Base-by-base conservation (phyloP, 345 rosid genomes). In the Barbarea vulgaris region DNA sequence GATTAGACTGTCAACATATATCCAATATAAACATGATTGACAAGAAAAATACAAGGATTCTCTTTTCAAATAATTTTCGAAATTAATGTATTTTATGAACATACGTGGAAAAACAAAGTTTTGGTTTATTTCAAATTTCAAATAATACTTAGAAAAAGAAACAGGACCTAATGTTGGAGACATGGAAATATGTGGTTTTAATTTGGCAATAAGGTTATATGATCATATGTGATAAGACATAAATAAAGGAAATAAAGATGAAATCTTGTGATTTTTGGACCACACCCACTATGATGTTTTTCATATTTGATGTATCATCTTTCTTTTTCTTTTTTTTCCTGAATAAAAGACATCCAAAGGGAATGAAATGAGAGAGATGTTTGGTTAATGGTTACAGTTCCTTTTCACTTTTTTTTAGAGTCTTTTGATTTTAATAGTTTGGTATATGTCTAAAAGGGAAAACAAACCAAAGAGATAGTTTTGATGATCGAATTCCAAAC, bases 331-430 rank as follows among this genome's bases (percentile, higher is more conserved):
- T 57, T 13, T 25, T 60, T 33, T 17, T 10, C 7, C 28, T 21
- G 15, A n/a, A 66, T 39, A 68, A 68, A 68, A 60, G 63, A 68
- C 69, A 76, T 76, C 13, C 4, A 46, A 50, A 50, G 46, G 74
- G 79, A 75, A 68, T 75, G 74, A 59, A 51, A 59, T 41, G 79
- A 75, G 47, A 67, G 68, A 75, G 55, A 50, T 59, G 79, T 59
- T 68, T 50, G 25, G 69, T 19, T 50, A 60, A 67, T 75, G 74
- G 59, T 47, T 66, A 36, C 13, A 31, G 21, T 64, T 53, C 39
- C 63, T 53, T 63, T 63, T 39, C 62, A 39, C 63, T 52, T 39
- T 14, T 63, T 28, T 53, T 52, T 60, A 5, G 50, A 48, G 30
- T 0, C 11, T 50, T 48, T 28, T 63, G 25, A 5, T 17, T 54